Conservation (phyloP, 176 grass and related monocot genomes). For the Oryza nivara region DNA sequence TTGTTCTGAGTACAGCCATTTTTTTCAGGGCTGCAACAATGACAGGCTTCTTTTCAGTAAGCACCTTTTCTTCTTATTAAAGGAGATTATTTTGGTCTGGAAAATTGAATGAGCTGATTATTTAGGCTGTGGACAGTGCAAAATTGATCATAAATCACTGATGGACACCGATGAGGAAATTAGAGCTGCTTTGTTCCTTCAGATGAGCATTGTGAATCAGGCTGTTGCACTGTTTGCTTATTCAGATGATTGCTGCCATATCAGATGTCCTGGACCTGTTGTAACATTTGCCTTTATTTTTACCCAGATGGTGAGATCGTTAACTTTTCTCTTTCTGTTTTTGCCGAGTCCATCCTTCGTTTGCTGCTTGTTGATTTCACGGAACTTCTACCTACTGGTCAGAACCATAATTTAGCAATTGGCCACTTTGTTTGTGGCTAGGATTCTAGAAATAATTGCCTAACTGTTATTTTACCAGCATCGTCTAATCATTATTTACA, state of each 20-base stretch:
- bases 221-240: slow-evolving; percentile 39
- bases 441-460: background rate
- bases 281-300: slow-evolving; percentile 31
- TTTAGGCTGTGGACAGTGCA: slow-evolving; percentile 38
- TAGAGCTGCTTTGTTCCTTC: slow-evolving; percentile 49
- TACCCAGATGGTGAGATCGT: slow-evolving; percentile 34
- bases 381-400: background rate
- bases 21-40: slow-evolving; percentile 30
- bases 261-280: slow-evolving; percentile 37
- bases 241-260: slow-evolving; percentile 36
- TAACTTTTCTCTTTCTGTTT: slow-evolving; percentile 2
- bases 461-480: background rate
- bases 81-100: background rate
- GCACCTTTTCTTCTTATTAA: slow-evolving; percentile 29
- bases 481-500: background rate
- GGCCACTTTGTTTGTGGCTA: background rate
- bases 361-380: slow-evolving; percentile 21
- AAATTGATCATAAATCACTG: slow-evolving; percentile 26
- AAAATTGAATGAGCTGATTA: slow-evolving; percentile 23
- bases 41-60: slow-evolving; percentile 31
- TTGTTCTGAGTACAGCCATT: slow-evolving; percentile 45
- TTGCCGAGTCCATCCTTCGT: background rate
- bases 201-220: slow-evolving; percentile 48
- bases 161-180: slow-evolving; percentile 39
- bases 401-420: slow-evolving; percentile 30